Evolutionary conservation across 2,329 filamentous ascomycete genomes (phyloP).

Genomic region (Pseudogymnoascus sp.): DNA sequence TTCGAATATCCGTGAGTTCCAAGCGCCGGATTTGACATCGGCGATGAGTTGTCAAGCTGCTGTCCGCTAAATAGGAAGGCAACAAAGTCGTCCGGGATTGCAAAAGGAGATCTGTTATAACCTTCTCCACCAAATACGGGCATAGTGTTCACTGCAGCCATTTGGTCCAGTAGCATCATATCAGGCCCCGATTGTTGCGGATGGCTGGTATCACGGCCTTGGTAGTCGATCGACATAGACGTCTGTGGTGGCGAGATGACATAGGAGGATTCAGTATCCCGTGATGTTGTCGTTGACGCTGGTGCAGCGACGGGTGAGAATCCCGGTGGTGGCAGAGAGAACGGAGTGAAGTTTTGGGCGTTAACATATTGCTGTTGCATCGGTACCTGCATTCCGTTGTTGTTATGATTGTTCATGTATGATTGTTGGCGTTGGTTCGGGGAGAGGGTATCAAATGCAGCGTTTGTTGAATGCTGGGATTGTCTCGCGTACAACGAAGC

Average conservation of each 20-base stretch:
- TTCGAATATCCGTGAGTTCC: constrained; percentile 40
- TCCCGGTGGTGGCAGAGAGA: constrained; percentile 54
- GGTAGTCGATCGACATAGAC: constrained; percentile 24
- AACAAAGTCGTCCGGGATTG: constrained; percentile 80
- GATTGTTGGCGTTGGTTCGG: constrained; percentile 21
- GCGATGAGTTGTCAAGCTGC: constrained; percentile 43
- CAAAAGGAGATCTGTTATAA: constrained; percentile 73
- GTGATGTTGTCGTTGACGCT: constrained; percentile 22
- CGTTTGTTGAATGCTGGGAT: not conserved
- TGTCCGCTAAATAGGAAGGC: constrained; percentile 73
- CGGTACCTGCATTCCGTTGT: constrained; percentile 15
- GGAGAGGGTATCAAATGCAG: constrained; percentile 12
- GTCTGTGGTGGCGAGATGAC: constrained; percentile 15
- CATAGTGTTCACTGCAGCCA: constrained; percentile 58
- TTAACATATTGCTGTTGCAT: constrained; percentile 38
- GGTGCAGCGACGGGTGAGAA: constrained; percentile 36
- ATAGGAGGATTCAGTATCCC: constrained; percentile 23
- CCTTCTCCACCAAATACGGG: constrained; percentile 82
- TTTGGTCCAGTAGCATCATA: constrained; percentile 53
- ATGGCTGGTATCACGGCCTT: constrained; percentile 27
- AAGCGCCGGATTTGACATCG: constrained; percentile 43
- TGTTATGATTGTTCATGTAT: not conserved
- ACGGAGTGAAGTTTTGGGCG: constrained; percentile 53
- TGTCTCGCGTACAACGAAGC: not conserved
- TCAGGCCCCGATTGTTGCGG: constrained; percentile 33